Percentiles rank a stretch among this genome's conserved stretches.
These are phyloP conservation scores for Russula vinacea DNA, from an alignment of 768 basidiomycete species.

Conservation along the genomic window DNA sequence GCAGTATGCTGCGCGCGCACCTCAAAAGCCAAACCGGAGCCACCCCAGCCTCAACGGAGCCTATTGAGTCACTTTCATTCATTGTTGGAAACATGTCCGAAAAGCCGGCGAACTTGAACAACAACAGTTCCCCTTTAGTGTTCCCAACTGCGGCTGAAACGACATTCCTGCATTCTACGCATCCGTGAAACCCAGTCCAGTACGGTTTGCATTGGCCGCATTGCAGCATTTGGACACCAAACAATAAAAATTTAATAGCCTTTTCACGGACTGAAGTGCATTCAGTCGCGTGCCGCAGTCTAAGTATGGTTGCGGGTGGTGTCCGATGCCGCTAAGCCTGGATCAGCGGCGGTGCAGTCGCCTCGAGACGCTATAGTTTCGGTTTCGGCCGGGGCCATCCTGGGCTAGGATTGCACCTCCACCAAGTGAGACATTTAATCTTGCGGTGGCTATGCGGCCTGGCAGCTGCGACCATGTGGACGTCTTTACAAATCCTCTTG, in stretches of 20 bases:
- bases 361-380: constrained; percentile 14
- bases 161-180: neutral
- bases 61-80: neutral
- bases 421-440: neutral
- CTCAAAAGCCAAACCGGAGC: neutral
- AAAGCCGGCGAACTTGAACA: neutral
- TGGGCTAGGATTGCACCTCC: neutral
- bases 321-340: constrained; percentile 11
- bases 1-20: too few relatives aligned
- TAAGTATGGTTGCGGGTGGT: neutral
- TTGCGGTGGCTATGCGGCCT: constrained; percentile 10
- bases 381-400: neutral
- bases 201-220: neutral
- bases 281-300: neutral
- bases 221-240: neutral
- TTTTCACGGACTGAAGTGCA: neutral
- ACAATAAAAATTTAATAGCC: neutral
- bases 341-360: constrained; percentile 24
- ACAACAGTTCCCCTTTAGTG: constrained; percentile 1
- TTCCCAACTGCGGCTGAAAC: neutral
- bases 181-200: neutral
- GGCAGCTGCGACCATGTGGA: neutral
- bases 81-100: neutral
- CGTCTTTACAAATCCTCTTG: neutral
- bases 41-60: neutral